phyloP scores from a whole-genome alignment of 306 rosid genomes.

The Dalbergia cochinchinensis region DNA sequence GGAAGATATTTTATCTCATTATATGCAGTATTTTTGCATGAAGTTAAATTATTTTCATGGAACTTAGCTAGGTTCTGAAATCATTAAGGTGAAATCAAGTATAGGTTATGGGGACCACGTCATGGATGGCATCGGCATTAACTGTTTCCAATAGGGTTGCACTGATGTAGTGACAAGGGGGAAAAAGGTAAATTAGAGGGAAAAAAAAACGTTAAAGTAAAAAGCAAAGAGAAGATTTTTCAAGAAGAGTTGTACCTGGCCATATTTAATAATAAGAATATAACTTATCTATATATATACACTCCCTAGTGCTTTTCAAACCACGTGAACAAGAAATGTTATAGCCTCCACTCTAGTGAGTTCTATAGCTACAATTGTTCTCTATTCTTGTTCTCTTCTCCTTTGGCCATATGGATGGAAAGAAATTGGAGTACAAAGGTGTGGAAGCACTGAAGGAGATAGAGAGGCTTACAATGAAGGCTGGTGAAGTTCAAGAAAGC shows the following conservation, averaged over 20 bases:
- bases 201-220: background rate
- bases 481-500: conserved; percentile 72
- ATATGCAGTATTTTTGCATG: conserved; percentile 32
- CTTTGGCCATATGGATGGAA: conserved; percentile 67
- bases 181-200: background rate
- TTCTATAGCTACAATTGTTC: background rate
- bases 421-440: conserved; percentile 89
- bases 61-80: background rate
- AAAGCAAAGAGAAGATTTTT: conserved; percentile 29
- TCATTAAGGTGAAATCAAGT: conserved; percentile 39
- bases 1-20: conserved; percentile 29
- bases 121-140: conserved; percentile 54
- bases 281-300: conserved; percentile 49
- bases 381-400: conserved; percentile 36
- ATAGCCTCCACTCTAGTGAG: conserved; percentile 27
- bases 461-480: conserved; percentile 75
- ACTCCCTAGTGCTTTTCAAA: conserved; percentile 46
- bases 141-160: conserved; percentile 50
- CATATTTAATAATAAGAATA: conserved; percentile 25
- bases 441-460: conserved; percentile 84
- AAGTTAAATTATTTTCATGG: conserved; percentile 10
- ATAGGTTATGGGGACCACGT: conserved; percentile 49
- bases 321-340: conserved; percentile 46
- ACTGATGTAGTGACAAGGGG: conserved; percentile 45
- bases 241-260: conserved; percentile 22